Base-by-base conservation (phyloP, 371 early-diverging fungal species). In the Syncephalastrum contaminatum region DNA sequence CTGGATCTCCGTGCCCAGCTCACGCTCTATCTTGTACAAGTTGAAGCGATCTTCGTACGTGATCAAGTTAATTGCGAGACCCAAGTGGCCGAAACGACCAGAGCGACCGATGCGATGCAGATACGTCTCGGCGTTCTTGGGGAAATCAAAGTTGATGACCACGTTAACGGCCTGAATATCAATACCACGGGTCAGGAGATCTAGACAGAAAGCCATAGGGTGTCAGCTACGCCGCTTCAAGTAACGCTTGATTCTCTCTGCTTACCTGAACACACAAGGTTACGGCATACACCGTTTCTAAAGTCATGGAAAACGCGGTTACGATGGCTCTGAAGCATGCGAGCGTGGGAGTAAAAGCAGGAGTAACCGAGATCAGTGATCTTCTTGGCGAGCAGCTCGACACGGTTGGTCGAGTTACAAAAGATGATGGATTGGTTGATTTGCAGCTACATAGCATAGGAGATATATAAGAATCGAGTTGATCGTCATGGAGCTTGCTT, bases 121-220 rank as follows among this genome's bases (percentile, higher is more conserved):
- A 70, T 99, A 99, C 4, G 98, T 98, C 71, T 99, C 99, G 22
- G 99, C 92, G 58, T 94, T 96, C 74, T 95, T 93, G 55, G 99
- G 99, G 70, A 99, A 96, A 76, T 99, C 99, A 88, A 97, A 99
- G 86, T 99, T 99, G 82, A 99, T 99, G 47, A 99, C 99, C 12
- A 99, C 95, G 77, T 99, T 99, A 47, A 99, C 97, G 20, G 94
- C 95, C 73, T 97, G 97, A 66, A 99, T 98, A 80, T 99, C 99
- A 64, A 99, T 99, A 79, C 99, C 99, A 63, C 99, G 89, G 3
- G 99, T 96, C 57, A 98, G 76, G 54, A 99, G 78, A 81, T 99
- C 99, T 65, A 53, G 46, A n/a, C 18, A 19, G 15, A 16, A 3
- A 25, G 7, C 25, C 6, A 14, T 7, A 6, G 6, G 13, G 3